These are phyloP conservation scores for Zygosaccharomyces sapae DNA, from an alignment of 1,139 yeast species.

Conservation along the genomic window DNA sequence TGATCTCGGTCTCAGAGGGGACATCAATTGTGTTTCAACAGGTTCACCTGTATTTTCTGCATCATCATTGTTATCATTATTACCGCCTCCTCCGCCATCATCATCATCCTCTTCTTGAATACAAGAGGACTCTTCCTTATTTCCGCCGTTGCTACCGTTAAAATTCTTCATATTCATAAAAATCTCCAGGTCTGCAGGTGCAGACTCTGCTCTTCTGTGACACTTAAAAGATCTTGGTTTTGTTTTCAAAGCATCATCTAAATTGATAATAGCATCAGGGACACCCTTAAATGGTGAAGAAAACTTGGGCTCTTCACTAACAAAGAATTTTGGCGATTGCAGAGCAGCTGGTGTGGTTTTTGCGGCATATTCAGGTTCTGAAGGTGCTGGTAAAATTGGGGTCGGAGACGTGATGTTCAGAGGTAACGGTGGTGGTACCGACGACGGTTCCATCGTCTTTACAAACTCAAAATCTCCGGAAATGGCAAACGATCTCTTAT, in stretches of 20 bases:
- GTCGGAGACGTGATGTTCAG: conserved; percentile 5
- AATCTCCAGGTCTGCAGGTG: conserved; percentile 43
- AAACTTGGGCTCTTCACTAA: conserved; percentile 34
- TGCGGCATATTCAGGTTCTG: conserved; percentile 1
- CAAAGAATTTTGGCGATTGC: conserved; percentile 29
- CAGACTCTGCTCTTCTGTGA: conserved; percentile 49
- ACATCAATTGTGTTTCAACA: conserved; percentile 14
- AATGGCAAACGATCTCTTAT: conserved; percentile 66
- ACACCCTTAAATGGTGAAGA: conserved; percentile 38
- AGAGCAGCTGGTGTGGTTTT: conserved; percentile 1
- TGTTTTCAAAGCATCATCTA: conserved; percentile 50
- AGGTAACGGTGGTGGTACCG: conserved; percentile 13
- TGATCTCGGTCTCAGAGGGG: conserved; percentile 29
- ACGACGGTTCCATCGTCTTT: conserved; percentile 15
- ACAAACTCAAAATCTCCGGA: conserved; percentile 63
- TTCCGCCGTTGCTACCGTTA: background rate
- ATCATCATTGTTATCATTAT: conserved; percentile 1
- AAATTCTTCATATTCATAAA: conserved; percentile 14
- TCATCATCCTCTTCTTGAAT: conserved; percentile 23
- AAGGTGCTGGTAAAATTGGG: conserved; percentile 1
- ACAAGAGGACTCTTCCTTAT: conserved; percentile 11
- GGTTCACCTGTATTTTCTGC: too few species aligned
- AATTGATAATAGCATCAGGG: conserved; percentile 61
- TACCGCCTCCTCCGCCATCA: conserved; percentile 9
- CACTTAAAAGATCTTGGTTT: conserved; percentile 32